Conservation (phyloP, 31 red algal species). For the Bonnemaisonia californica region DNA sequence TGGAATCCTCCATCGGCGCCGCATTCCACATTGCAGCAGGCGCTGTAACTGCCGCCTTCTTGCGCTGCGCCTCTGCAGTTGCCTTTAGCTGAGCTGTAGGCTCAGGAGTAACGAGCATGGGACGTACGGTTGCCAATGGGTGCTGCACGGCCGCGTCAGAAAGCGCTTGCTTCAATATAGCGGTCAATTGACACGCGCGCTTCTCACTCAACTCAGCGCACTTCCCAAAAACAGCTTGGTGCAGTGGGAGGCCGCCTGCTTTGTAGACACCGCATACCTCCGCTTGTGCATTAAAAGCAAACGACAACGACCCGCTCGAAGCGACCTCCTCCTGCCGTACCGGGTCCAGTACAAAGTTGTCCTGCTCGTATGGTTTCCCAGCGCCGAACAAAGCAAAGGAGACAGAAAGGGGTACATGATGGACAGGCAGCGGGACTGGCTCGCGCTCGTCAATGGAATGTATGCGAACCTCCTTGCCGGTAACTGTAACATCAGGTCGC, state of each 20-base stretch:
- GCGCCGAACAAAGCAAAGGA: constrained; percentile 84
- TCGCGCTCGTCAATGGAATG: constrained; percentile 76
- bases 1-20: constrained; percentile 28
- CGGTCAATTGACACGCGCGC: constrained; percentile 48
- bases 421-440: constrained; percentile 73
- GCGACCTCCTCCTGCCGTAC: constrained; percentile 67
- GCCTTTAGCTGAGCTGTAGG: constrained; percentile 19
- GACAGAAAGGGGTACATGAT: constrained; percentile 71
- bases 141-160: constrained; percentile 55
- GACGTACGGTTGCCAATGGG: constrained; percentile 47
- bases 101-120: constrained; percentile 54
- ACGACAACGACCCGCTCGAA: constrained; percentile 58
- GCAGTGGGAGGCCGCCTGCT: constrained; percentile 61
- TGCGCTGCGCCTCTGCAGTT: neutral
- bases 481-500: constrained; percentile 77
- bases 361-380: constrained; percentile 33
- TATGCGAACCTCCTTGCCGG: constrained; percentile 67
- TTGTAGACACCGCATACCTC: constrained; percentile 90
- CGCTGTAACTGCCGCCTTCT: constrained; percentile 3
- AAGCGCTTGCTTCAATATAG: constrained; percentile 40
- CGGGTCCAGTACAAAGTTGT: constrained; percentile 68
- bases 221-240: constrained; percentile 11
- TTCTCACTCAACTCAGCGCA: constrained; percentile 39
- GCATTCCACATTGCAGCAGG: constrained; percentile 54
- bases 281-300: constrained; percentile 82